Conservation (phyloP, 2,329 filamentous ascomycete genomes). For the Intubia oerlemansii region DNA sequence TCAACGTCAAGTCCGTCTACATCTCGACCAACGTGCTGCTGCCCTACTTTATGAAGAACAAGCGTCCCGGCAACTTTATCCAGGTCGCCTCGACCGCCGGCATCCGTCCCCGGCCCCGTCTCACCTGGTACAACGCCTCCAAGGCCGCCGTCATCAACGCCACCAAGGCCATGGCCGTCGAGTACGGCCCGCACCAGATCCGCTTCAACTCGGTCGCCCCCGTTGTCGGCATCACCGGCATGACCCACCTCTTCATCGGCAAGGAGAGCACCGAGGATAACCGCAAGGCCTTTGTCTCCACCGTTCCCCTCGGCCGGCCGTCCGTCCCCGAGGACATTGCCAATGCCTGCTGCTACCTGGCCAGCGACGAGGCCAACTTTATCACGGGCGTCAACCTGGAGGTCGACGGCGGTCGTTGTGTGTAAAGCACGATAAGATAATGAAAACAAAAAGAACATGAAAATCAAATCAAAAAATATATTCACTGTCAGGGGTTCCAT, state of each 20-base stretch:
- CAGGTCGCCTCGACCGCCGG: constrained; percentile 46
- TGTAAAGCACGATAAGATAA: no score
- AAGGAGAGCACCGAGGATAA: constrained; percentile 42
- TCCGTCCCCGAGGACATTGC: constrained; percentile 44
- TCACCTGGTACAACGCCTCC: constrained; percentile 51
- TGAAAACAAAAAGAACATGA: no score
- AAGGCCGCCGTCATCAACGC: constrained; percentile 45
- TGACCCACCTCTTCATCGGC: constrained; percentile 30
- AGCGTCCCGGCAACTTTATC: constrained; percentile 37
- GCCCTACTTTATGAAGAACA: constrained; percentile 35
- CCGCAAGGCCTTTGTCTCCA: constrained; percentile 28
- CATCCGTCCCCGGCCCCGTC: constrained; percentile 33
- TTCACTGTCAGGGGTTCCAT: no score
- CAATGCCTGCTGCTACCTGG: constrained; percentile 48
- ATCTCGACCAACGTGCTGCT: constrained; percentile 36
- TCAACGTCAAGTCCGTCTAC: constrained; percentile 49
- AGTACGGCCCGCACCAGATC: constrained; percentile 52
- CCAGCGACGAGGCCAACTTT: constrained; percentile 49
- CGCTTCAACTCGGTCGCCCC: constrained; percentile 54
- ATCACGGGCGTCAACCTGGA: constrained; percentile 53
- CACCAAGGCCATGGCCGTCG: constrained; percentile 39
- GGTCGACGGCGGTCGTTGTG: constrained; percentile 15
- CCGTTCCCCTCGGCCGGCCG: constrained; percentile 31
- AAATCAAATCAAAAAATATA: no score
- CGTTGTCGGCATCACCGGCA: constrained; percentile 41